phyloP scores from a whole-genome alignment of 2,329 filamentous ascomycete species.

The Ceratocystis papillata region DNA sequence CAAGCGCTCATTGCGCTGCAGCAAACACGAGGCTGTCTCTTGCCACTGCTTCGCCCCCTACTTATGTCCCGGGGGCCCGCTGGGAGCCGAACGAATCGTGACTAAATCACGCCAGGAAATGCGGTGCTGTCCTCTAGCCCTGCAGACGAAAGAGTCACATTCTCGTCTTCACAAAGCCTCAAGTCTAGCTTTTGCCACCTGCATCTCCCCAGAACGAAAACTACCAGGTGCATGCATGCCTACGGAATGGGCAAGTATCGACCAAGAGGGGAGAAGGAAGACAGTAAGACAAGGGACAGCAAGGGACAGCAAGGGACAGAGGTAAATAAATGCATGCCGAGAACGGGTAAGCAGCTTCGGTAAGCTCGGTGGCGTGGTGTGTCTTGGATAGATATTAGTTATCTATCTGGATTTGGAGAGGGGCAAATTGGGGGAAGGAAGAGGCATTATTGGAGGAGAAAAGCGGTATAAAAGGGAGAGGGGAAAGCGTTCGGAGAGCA shows the following conservation, averaged over 20 bases:
- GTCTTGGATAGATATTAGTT: neutral
- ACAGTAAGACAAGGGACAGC: neutral
- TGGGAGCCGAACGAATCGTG: too few species aligned
- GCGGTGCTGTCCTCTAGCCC: neutral
- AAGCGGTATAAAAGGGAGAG: neutral
- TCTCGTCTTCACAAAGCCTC: neutral
- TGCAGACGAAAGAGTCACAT: neutral
- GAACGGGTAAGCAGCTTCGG: neutral
- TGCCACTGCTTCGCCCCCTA: too few species aligned
- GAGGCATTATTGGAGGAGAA: neutral
- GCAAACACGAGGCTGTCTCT: too few species aligned
- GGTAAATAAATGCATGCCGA: neutral
- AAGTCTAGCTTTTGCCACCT: too few species aligned
- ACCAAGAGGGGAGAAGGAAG: neutral
- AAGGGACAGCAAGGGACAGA: neutral
- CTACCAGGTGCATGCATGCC: neutral
- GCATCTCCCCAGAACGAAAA: too few species aligned
- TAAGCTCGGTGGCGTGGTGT: neutral
- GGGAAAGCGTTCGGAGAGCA: neutral
- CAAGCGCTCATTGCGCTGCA: too few species aligned
- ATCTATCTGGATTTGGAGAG: conserved; percentile 13
- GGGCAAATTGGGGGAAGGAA: neutral
- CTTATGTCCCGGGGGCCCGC: too few species aligned
- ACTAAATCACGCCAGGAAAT: too few species aligned
- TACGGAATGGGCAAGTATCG: conserved; percentile 8